These are phyloP conservation scores for Botrytis elliptica DNA, from an alignment of 2,329 filamentous ascomycete species.

Conservation along the genomic window DNA sequence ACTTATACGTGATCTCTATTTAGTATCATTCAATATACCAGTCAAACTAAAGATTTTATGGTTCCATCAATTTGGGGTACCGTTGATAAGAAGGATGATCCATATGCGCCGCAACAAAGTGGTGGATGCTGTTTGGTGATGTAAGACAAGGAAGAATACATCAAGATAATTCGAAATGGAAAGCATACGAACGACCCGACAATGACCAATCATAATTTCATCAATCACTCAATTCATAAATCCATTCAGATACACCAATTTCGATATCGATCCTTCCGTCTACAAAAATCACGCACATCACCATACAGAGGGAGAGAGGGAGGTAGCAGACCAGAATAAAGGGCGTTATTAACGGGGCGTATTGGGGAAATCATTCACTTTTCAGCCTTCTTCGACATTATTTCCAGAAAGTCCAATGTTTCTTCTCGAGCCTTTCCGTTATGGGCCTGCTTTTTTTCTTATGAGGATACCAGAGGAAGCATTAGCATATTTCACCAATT, in stretches of 20 bases:
- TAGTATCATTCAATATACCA: slow-evolving; percentile 97
- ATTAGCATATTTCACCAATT: slow-evolving; percentile 21
- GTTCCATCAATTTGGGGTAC: slow-evolving; percentile 92
- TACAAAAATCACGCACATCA: slow-evolving; percentile 12
- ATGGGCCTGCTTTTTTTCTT: slow-evolving; percentile 1
- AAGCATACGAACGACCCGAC: slow-evolving; percentile 24
- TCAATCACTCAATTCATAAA: slow-evolving; percentile 14
- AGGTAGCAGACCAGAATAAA: slow-evolving; percentile 4
- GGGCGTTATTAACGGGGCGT: slow-evolving; percentile 18
- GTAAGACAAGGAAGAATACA: slow-evolving; percentile 49
- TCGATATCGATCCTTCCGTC: slow-evolving; percentile 8
- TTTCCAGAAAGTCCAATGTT: neutral
- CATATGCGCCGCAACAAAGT: slow-evolving; percentile 94
- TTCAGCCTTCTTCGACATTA: slow-evolving; percentile 13
- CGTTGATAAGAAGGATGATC: slow-evolving; percentile 92
- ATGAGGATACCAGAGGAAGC: slow-evolving; percentile 9
- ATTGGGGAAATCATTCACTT: slow-evolving; percentile 13
- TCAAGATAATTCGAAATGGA: slow-evolving; percentile 20
- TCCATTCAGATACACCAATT: slow-evolving; percentile 16
- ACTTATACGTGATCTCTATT: slow-evolving; percentile 14
- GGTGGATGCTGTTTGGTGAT: slow-evolving; percentile 91
- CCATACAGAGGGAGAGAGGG: slow-evolving; percentile 5
- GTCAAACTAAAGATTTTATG: slow-evolving; percentile 98
- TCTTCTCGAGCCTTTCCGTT: neutral
- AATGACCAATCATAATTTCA: slow-evolving; percentile 21